Base-by-base conservation (phyloP, 2,329 filamentous ascomycete genomes). In the Alternaria brassicae region DNA sequence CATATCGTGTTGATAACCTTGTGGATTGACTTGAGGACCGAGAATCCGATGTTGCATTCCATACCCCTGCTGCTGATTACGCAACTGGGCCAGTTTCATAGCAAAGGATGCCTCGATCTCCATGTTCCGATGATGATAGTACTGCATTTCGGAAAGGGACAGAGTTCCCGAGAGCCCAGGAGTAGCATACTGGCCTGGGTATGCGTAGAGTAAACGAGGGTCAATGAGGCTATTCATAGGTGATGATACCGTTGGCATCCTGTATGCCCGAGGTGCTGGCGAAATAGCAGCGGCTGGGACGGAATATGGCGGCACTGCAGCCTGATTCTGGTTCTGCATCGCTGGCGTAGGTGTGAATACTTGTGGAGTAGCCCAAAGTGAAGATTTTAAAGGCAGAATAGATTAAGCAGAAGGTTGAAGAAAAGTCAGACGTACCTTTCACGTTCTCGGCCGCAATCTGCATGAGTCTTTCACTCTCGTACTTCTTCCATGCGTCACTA, bases 161-260 rank as follows among this genome's bases (percentile, higher is more conserved):
- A 64, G 51, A 17, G 39, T 50, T 25, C 32, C 39, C 2, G 50
- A 28, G 6, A 62, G 23, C 53, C 32, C 41, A n/a, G 52, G 34
- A 8, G 17, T 17, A n/a, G 25, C 17, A 15, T 48, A 65, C 1
- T 60, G 56, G 15, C 65, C 65, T 9, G 56, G 56, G 9, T 47
- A 56, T 13, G 65, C 65, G 30, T 59, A 25, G 5, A 62, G 9
- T 3, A 66, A 60, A 23, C 61, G 60, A 4, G 63, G 61, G 41
- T 67, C 65, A 9, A 66, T 50, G 1, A 42, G 15, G 10, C 44
- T 19, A 10, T 61, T 57, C 9, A 19, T 8, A 12, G 21, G 5
- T 4, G 17, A 13, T 9, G 21, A 12, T 30, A 9, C 23, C 27
- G n/a, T 28, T 21, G 28, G n/a, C 30, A 28, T 28, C 13, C 5